A percentile compares a stretch with the other conserved stretches of the same genome.
These are phyloP conservation scores for Mercurialis annua DNA, from an alignment of 345 rosid genomes.

Conservation along the genomic window DNA sequence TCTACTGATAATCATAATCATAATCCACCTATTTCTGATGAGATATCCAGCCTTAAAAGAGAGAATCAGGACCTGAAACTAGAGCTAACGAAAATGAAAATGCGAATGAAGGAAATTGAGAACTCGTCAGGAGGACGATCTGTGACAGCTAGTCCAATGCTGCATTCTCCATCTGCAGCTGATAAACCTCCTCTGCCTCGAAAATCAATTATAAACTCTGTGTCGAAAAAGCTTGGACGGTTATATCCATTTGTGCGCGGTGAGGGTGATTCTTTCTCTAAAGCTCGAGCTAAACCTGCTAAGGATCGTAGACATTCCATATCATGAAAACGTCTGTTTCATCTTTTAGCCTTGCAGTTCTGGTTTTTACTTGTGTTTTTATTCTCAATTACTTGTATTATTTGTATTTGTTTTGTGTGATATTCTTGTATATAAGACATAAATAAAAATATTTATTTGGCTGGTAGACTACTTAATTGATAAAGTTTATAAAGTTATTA, in stretches of 20 bases:
- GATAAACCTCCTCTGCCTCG: conserved; percentile 79
- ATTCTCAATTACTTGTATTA: background rate
- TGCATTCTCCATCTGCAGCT: conserved; percentile 37
- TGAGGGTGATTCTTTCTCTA: conserved; percentile 44
- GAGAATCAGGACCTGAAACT: conserved; percentile 84
- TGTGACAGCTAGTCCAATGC: conserved; percentile 32
- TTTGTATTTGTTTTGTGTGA: conserved; percentile 24
- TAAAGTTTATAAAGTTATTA: no score
- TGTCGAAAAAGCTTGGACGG: conserved; percentile 74
- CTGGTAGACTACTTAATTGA: background rate
- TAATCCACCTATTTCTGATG: conserved; percentile 49
- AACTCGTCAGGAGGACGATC: conserved; percentile 25
- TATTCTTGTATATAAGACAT: conserved; percentile 30
- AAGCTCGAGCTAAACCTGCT: conserved; percentile 51
- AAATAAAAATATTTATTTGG: conserved; percentile 2
- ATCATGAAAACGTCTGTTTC: conserved; percentile 47
- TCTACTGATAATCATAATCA: conserved; percentile 39
- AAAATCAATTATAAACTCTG: conserved; percentile 71
- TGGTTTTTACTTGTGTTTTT: conserved; percentile 16
- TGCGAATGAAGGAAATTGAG: conserved; percentile 76
- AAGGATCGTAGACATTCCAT: conserved; percentile 87
- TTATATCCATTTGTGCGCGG: conserved; percentile 55
- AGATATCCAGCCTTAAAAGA: conserved; percentile 55
- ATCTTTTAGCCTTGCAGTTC: background rate
- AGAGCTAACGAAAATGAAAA: conserved; percentile 76